A percentile compares a stretch with the other conserved stretches of the same genome.
Conservation (phyloP, 2,329 filamentous ascomycete species). For the Verticillium albo-atrum region DNA sequence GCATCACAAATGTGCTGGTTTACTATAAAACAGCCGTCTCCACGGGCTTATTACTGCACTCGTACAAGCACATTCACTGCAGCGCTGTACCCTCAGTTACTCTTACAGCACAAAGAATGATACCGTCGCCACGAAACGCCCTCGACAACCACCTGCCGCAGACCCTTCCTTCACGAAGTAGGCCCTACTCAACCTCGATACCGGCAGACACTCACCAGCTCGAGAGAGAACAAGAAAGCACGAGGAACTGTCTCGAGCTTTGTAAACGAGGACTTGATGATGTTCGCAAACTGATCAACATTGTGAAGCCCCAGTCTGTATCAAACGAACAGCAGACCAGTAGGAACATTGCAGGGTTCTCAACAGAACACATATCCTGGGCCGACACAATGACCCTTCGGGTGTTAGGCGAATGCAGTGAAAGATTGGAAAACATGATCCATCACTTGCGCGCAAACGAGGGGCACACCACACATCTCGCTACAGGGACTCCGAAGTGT, state of each 20-base stretch:
- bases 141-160: conserved; percentile 1
- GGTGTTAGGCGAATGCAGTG: neutral
- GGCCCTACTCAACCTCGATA: neutral
- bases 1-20: neutral
- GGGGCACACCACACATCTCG: neutral
- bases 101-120: conserved; percentile 1
- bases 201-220: neutral
- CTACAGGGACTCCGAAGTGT: neutral
- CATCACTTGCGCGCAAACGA: neutral
- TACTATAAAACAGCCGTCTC: conserved; percentile 4
- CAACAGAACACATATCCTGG: neutral
- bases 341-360: neutral
- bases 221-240: conserved; percentile 1
- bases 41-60: neutral
- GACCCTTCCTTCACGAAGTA: neutral
- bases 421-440: neutral
- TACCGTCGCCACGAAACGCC: neutral
- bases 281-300: neutral
- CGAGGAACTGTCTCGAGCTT: neutral
- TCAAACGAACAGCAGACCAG: neutral
- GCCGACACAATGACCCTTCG: neutral
- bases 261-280: neutral
- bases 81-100: neutral
- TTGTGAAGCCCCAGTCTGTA: neutral
- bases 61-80: neutral